These are phyloP conservation scores for Hirsutella rhossiliensis DNA, from an alignment of 2,329 filamentous ascomycete species.

Conservation along the genomic window DNA sequence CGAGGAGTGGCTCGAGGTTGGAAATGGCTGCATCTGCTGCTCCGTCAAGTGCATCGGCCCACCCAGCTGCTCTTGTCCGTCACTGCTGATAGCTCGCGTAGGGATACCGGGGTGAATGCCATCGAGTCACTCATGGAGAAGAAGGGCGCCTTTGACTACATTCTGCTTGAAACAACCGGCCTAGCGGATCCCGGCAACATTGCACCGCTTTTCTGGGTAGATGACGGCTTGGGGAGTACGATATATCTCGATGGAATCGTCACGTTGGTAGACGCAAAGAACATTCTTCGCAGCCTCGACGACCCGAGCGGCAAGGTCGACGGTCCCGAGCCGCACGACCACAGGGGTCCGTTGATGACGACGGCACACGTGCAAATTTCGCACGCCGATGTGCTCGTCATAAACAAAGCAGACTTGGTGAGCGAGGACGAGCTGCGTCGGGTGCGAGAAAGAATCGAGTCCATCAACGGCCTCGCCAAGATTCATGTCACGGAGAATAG, in stretches of 20 bases:
- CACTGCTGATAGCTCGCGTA: conserved; percentile 18
- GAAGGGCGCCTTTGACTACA: conserved; percentile 91
- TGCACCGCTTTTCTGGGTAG: conserved; percentile 93
- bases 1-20: conserved; percentile 90
- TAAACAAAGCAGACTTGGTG: conserved; percentile 90
- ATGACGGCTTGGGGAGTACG: conserved; percentile 85
- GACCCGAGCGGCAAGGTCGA: conserved; percentile 48
- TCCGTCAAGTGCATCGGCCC: conserved; percentile 63
- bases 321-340: conserved; percentile 37
- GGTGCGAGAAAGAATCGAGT: conserved; percentile 59
- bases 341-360: conserved; percentile 61
- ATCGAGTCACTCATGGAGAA: conserved; percentile 95
- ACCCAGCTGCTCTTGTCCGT: not conserved
- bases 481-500: conserved; percentile 74
- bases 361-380: conserved; percentile 95
- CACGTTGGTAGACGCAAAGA: conserved; percentile 89
- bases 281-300: conserved; percentile 72
- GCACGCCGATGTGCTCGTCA: conserved; percentile 85
- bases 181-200: conserved; percentile 92
- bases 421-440: conserved; percentile 52
- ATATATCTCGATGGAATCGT: conserved; percentile 97
- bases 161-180: conserved; percentile 90
- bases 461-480: conserved; percentile 84
- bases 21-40: conserved; percentile 96
- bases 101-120: conserved; percentile 84